These are phyloP conservation scores for Rhodamnia rubescens DNA, from an alignment of 345 rosid genomes.

Conservation along the genomic window DNA sequence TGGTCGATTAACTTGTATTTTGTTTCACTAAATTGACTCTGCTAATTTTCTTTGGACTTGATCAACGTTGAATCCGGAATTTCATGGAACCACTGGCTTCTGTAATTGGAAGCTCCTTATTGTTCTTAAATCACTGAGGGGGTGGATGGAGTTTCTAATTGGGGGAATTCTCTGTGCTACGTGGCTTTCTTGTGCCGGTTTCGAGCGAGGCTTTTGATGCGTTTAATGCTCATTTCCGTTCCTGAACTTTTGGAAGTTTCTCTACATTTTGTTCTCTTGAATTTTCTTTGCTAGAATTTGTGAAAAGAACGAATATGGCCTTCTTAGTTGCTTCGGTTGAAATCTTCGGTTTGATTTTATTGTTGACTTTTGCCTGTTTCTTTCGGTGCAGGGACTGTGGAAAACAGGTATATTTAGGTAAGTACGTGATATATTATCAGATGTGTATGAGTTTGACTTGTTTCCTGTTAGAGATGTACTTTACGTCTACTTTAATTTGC, in stretches of 20 bases:
- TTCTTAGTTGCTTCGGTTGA: background rate
- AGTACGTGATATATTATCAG: constrained; percentile 4
- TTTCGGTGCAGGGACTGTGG: constrained; percentile 79
- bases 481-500: background rate
- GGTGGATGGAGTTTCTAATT: background rate
- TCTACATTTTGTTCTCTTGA: background rate
- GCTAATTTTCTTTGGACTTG: background rate
- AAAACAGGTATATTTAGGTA: constrained; percentile 94
- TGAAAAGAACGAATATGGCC: background rate
- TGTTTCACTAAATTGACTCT: background rate
- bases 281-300: background rate
- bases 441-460: background rate
- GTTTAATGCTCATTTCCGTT: background rate
- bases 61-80: background rate
- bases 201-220: background rate
- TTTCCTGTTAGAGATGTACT: background rate
- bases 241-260: background rate
- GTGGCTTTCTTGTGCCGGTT: background rate
- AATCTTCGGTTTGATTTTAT: background rate
- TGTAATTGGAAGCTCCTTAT: background rate
- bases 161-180: background rate
- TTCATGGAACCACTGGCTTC: background rate
- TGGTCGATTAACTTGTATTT: background rate
- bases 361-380: background rate
- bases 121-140: background rate